Conservation (phyloP, 108 stramenopile genomes). For the Ochromonas danica region DNA sequence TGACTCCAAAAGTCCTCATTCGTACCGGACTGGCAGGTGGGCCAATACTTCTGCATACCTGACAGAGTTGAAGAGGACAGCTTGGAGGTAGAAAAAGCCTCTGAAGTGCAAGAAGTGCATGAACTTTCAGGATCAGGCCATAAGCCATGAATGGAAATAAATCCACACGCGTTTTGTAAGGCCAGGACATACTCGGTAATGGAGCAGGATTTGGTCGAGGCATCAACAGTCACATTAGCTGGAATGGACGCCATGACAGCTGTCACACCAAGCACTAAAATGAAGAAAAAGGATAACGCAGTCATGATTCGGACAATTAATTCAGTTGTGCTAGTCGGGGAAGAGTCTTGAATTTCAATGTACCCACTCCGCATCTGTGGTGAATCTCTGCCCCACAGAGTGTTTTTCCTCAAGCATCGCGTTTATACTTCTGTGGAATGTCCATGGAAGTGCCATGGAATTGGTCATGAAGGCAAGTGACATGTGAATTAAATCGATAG, state of each 20-base stretch:
- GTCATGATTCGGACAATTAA: too few species aligned
- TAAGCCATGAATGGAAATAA: not conserved
- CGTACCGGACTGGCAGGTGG: constrained; percentile 3
- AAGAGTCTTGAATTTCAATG: too few species aligned
- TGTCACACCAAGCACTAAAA: not conserved
- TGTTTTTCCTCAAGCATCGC: too few species aligned
- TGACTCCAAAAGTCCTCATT: constrained; percentile 22
- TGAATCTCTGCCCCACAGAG: too few species aligned
- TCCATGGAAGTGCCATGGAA: too few species aligned
- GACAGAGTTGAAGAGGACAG: not conserved
- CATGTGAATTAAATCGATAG: too few species aligned
- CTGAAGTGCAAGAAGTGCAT: constrained; percentile 6
- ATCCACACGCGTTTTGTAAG: not conserved
- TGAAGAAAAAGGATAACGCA: not conserved
- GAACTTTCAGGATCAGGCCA: constrained; percentile 7
- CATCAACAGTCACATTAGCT: too few species aligned
- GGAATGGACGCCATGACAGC: too few species aligned
- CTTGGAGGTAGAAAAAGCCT: not conserved
- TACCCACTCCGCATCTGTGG: too few species aligned
- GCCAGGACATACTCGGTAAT: constrained; percentile 7
- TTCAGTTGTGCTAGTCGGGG: too few species aligned
- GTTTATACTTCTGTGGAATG: too few species aligned
- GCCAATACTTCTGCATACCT: constrained; percentile 15
- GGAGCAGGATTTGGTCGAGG: not conserved
- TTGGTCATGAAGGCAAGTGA: too few species aligned